These are phyloP conservation scores for Endotrypanum monterogeii DNA, from an alignment of 208 protist species.

Conservation along the genomic window DNA sequence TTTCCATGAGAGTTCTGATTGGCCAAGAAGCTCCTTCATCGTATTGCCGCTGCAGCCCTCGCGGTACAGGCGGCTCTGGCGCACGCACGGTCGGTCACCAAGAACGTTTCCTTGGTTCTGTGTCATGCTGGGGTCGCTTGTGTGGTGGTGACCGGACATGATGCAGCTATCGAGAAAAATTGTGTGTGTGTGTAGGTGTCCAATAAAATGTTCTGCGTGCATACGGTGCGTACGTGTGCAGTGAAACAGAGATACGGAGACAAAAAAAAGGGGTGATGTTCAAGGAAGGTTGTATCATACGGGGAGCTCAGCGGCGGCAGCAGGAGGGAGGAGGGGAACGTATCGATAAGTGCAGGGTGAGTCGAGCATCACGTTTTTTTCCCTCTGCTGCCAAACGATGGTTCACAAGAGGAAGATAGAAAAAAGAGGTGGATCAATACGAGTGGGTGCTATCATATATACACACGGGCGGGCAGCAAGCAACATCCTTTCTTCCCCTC, in stretches of 20 bases:
- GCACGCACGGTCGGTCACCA: slow-evolving; percentile 87
- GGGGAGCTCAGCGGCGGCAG: too few relatives aligned
- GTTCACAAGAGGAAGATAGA: not conserved
- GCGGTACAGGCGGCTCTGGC: slow-evolving; percentile 80
- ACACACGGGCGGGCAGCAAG: too few relatives aligned
- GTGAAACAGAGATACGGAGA: not conserved
- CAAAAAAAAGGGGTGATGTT: not conserved
- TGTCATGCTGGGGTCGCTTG: slow-evolving; percentile 58
- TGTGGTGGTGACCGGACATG: slow-evolving; percentile 71
- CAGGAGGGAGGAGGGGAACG: not conserved
- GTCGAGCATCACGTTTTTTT: too few relatives aligned
- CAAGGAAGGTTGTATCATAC: too few relatives aligned
- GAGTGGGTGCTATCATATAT: not conserved
- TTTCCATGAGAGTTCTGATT: slow-evolving; percentile 82
- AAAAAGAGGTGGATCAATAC: not conserved
- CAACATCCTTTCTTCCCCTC: too few relatives aligned
- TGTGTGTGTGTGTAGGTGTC: not conserved
- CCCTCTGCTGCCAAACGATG: too few relatives aligned
- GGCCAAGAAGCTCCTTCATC: slow-evolving; percentile 88
- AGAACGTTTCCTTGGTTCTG: slow-evolving; percentile 90
- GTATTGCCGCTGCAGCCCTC: slow-evolving; percentile 78
- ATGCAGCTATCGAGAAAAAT: not conserved
- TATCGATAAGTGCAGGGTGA: too few relatives aligned
- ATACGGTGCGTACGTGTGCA: not conserved
- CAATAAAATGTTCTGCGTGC: not conserved